A percentile compares a stretch with the other conserved stretches of the same genome.
Conservation (phyloP, 2,329 filamentous ascomycete genomes). For the Exophiala xenobiotica region DNA sequence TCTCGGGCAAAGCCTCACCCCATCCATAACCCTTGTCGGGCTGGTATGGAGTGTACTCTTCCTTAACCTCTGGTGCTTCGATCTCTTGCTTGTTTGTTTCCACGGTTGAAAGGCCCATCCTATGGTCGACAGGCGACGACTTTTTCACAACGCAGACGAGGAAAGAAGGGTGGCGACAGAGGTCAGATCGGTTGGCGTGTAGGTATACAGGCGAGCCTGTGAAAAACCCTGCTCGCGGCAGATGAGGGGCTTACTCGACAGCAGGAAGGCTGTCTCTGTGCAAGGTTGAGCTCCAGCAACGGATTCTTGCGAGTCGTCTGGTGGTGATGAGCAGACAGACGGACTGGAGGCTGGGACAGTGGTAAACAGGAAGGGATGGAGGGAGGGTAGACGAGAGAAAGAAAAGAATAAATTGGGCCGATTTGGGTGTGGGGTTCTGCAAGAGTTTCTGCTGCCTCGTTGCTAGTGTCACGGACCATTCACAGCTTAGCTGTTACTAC, state of each 20-base stretch:
- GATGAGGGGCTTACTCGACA: constrained; percentile 6
- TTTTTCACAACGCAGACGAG: neutral
- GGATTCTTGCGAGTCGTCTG: constrained; percentile 9
- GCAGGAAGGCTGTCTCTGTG: constrained; percentile 25
- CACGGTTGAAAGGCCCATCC: constrained; percentile 52
- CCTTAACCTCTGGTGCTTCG: constrained; percentile 45
- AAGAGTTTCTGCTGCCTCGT: neutral
- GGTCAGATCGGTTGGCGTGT: constrained; percentile 1
- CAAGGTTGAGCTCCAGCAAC: constrained; percentile 13
- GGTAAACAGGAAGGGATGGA: constrained; percentile 16
- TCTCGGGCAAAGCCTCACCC: constrained; percentile 92
- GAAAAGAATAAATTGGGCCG: constrained; percentile 25
- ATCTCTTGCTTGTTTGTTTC: constrained; percentile 48
- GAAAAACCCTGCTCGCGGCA: too few species aligned
- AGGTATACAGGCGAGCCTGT: neutral
- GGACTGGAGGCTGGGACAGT: constrained; percentile 12
- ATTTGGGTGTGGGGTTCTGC: constrained; percentile 19
- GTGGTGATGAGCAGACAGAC: constrained; percentile 1
- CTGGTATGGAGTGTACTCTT: constrained; percentile 55
- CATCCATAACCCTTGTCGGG: constrained; percentile 73
- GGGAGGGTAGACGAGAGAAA: constrained; percentile 16
- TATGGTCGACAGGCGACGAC: constrained; percentile 32
- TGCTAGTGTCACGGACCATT: neutral
- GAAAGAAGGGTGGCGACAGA: constrained; percentile 10
- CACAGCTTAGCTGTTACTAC: neutral